Evolutionary conservation across 73 alveolate genomes (phyloP).

Genomic region (Uronychia binucleata): DNA sequence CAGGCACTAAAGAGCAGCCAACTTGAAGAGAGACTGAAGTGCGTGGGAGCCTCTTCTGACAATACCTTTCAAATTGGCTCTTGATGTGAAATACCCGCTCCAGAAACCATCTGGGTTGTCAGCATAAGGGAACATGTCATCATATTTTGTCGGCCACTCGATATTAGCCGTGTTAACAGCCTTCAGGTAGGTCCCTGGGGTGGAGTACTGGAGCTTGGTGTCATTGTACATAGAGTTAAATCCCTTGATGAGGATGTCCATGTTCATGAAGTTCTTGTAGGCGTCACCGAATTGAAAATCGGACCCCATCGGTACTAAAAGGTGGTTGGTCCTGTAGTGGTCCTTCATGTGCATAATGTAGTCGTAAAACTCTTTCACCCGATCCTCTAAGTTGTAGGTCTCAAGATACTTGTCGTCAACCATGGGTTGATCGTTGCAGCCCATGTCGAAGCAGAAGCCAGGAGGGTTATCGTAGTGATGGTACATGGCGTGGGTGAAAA

Average conservation of each 20-base stretch:
- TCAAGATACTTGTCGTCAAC: constrained; percentile 43
- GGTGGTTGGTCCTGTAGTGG: constrained; percentile 62
- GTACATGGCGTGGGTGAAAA: constrained; percentile 67
- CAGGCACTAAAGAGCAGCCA: constrained; percentile 5
- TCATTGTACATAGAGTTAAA: constrained; percentile 52
- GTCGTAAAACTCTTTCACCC: constrained; percentile 41
- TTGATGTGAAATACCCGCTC: constrained; percentile 95
- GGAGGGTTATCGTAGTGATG: constrained; percentile 77
- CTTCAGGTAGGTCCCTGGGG: constrained; percentile 75
- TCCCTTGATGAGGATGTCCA: constrained; percentile 65
- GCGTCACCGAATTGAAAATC: constrained; percentile 76
- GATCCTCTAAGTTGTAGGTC: constrained; percentile 47
- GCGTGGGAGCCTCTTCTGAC: constrained; percentile 58
- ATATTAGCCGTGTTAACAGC: constrained; percentile 29
- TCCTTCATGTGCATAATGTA: constrained; percentile 42
- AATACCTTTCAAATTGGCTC: constrained; percentile 83
- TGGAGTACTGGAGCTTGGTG: constrained; percentile 52
- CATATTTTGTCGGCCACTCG: constrained; percentile 55
- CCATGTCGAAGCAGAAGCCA: constrained; percentile 34
- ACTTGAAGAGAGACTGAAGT: neutral
- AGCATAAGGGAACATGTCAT: constrained; percentile 81
- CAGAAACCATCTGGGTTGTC: constrained; percentile 77
- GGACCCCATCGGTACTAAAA: constrained; percentile 76
- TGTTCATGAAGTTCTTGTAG: constrained; percentile 47
- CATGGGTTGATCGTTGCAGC: constrained; percentile 40